Evolutionary conservation across 352 stramenopile genomes (phyloP), one percentile per base, ranked within the genome.

Genomic region (Globisporangium heterothallicum): DNA sequence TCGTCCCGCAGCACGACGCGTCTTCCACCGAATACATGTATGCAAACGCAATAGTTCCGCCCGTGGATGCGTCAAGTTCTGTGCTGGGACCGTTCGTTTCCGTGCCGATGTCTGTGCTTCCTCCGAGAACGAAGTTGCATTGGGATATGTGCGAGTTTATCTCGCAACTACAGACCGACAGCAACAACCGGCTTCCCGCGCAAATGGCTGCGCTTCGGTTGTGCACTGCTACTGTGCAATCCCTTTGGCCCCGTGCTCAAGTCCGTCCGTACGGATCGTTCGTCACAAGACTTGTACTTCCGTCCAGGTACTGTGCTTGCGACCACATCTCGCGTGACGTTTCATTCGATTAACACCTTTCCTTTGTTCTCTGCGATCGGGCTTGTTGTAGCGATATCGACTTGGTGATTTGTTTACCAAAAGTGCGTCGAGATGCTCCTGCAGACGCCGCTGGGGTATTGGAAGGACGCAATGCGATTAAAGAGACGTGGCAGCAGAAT

Each of bases 391-490:
- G 94, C 42, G 96, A 99, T 70, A 71, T 99, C 14, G 96, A 99
- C 64, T 76, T 99, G 36, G 95, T 99, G 6, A 97, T 99, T 45
- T 97, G 94, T 56, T 74, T 99, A n/a, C 96, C 96, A 27, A 98
- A 98, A 59, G 95, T 98, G n/a, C 91, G 84, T 18, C 82, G 83
- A 22, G 96, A 98, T 67, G 93, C 92, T 8, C 94, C 92, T 32
- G 95, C 96, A 10, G 85, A 97, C 42, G 93, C 95, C 19, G 94
- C 95, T 30, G 96, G 96, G 27, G 91, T 97, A 42, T 63, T 99
- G 29, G 96, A 99, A 85, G 96, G 96, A 34, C 79, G 96, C 57
- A 99, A 99, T 68, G 96, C 96, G 14, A 98, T 99, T 58, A 98
- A 98, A 61, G 95, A 98, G 63, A 97, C 92, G 6, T 98, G 92